Evolutionary conservation across 208 protist genomes (phyloP).

Genomic region (Plasmodiophora brassicae): DNA sequence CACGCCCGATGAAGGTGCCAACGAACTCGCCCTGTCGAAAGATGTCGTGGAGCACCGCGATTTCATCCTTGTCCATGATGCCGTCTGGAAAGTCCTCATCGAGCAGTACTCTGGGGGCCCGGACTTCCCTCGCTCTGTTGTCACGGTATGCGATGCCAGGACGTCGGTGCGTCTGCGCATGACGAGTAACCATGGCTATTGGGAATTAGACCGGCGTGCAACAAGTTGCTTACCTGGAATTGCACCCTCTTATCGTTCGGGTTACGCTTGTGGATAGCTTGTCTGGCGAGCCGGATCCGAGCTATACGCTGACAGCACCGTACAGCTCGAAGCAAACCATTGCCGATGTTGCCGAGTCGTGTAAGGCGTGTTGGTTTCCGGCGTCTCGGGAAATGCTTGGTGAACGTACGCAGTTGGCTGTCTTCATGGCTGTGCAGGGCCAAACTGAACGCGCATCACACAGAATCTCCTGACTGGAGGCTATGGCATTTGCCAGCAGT

Average conservation of each 20-base stretch:
- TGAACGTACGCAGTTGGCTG: background rate
- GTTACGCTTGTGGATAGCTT: background rate
- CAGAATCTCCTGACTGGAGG: too few species aligned
- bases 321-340: background rate
- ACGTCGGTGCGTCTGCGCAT: background rate
- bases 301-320: background rate
- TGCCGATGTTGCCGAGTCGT: background rate
- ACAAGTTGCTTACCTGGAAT: background rate
- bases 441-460: too few species aligned
- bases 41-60: background rate
- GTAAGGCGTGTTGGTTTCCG: background rate
- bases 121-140: background rate
- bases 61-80: constrained; percentile 8
- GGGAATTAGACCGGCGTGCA: background rate
- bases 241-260: background rate
- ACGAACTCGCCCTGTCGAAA: background rate
- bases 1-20: background rate
- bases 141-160: background rate
- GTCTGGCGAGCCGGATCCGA: background rate
- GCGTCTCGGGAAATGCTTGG: background rate
- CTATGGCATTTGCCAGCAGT: too few species aligned
- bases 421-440: too few species aligned
- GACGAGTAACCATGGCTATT: background rate
- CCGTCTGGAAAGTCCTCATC: background rate
- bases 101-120: background rate